Evolutionary conservation across 1,284 basidiomycete genomes (phyloP), one percentile per base, ranked within the genome.

Genomic region (Cystobasidiaceae sp.): DNA sequence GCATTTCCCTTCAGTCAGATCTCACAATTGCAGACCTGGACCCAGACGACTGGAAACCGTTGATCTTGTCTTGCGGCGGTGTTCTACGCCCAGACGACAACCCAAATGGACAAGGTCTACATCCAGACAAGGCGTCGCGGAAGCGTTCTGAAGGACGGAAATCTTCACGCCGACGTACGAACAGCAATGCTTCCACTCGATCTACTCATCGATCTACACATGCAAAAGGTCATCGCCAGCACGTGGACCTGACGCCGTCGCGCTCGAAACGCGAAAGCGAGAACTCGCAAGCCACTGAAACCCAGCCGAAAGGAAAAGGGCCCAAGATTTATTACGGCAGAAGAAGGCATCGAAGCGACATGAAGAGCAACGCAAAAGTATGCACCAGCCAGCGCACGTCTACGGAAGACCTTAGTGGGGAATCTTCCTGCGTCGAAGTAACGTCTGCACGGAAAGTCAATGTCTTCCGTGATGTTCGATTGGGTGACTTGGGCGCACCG

Each of bases 1-100:
- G 17, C 6, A 56, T 56, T 19, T 28, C 39, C 4, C 27, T 56
- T 13, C 54, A 56, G 37, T 56, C 54, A 3, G 54, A 56, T 30
- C 41, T 56, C 17, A 56, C 37, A 6, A 44, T 56, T 3, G 39
- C 54, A 44, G 54, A 56, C 19, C 54, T 56, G 9, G 54, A 56
- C 27, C 54, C 54, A 21, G n/a, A 56, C 25, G 39, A 56, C 15
- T 56, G 54, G 54, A 56, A 56, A 39, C 23, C 19, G 17, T 17
- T 44, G 19, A 23, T 37, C 17, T 43, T 56, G 1, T 41, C 54
- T 4, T 56, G 32, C 21, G 54, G 54, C 19, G 54, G 39, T 56
- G 54, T 43, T 28, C 39, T 41, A 6, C 54, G 54, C 15, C 37
- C 39, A 3, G 54, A 56, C 23, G 54, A 44, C 33, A 17, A 56